Conservation (phyloP, 2,329 filamentous ascomycete species). For the Colletotrichum sp. region DNA sequence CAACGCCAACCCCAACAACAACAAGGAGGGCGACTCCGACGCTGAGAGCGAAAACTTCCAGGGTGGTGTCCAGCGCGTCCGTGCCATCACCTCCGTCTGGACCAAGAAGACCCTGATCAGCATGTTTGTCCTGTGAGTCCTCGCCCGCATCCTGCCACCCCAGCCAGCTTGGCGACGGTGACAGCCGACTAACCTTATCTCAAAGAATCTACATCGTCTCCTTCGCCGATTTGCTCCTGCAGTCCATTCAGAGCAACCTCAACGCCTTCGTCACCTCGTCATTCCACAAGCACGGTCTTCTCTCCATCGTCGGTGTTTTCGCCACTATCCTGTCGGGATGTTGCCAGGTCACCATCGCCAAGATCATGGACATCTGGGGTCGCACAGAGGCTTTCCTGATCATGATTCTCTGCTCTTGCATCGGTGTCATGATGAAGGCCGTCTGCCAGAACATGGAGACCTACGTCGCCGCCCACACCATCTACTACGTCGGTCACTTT, state of each 20-base stretch:
- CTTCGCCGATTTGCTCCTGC: constrained; percentile 40
- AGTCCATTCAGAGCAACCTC: constrained; percentile 43
- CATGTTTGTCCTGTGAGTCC: constrained; percentile 43
- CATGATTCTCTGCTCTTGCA: constrained; percentile 46
- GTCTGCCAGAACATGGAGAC: constrained; percentile 60
- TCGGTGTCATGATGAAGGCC: constrained; percentile 69
- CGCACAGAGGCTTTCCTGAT: constrained; percentile 50
- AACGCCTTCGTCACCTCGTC: constrained; percentile 60
- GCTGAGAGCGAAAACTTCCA: constrained; percentile 33
- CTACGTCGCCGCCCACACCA: constrained; percentile 65
- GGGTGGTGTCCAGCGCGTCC: constrained; percentile 42
- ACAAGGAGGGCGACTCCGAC: constrained; percentile 13
- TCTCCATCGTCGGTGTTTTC: constrained; percentile 69
- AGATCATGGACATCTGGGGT: constrained; percentile 54
- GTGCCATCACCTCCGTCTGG: constrained; percentile 33
- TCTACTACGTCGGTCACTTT: constrained; percentile 65
- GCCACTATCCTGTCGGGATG: constrained; percentile 49
- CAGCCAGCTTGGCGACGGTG: not conserved
- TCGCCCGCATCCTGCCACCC: not conserved
- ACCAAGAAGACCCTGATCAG: constrained; percentile 37
- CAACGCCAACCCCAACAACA: not conserved
- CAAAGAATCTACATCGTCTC: constrained; percentile 42
- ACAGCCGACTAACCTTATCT: not conserved
- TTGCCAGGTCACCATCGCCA: constrained; percentile 47
- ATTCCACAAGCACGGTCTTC: constrained; percentile 67